Percentiles rank a stretch among this genome's conserved stretches.
Conservation (phyloP, 495 filamentous ascomycete species). For the Eremomyces bilateralis region DNA sequence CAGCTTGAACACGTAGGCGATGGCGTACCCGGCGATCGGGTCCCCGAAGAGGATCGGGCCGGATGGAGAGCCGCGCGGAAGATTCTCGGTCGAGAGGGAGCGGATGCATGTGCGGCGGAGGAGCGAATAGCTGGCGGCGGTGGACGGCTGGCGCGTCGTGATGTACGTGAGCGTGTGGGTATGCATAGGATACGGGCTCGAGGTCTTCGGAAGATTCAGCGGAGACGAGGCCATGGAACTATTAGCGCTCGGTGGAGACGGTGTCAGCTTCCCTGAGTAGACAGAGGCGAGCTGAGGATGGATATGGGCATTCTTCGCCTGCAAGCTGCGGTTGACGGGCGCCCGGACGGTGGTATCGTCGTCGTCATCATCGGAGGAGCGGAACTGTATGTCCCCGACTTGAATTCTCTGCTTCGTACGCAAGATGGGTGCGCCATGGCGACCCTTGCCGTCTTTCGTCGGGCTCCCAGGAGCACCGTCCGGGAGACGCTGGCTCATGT, state of each 20-base stretch:
- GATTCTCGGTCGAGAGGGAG: conserved; percentile 64
- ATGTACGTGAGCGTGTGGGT: conserved; percentile 71
- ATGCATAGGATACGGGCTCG: conserved; percentile 24
- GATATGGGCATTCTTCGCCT: background rate
- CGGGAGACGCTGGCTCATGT: conserved; percentile 31
- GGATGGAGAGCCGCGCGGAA: conserved; percentile 51
- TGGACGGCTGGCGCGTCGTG: conserved; percentile 57
- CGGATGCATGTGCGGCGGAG: conserved; percentile 70
- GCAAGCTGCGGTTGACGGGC: background rate
- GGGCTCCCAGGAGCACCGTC: conserved; percentile 28
- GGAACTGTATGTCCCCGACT: conserved; percentile 2
- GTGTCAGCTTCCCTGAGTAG: background rate
- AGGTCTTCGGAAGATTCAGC: background rate
- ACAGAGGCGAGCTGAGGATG: background rate
- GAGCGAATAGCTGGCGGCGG: conserved; percentile 58
- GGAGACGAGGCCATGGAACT: background rate
- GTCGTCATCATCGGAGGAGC: conserved; percentile 4
- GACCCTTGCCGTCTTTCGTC: conserved; percentile 26
- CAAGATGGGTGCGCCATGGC: conserved; percentile 34
- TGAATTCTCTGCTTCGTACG: conserved; percentile 28
- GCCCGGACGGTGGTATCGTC: background rate
- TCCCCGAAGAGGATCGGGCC: conserved; percentile 82
- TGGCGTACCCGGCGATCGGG: conserved; percentile 61
- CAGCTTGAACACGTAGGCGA: conserved; percentile 80
- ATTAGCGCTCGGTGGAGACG: background rate